These are phyloP conservation scores for Xanthoconium separans DNA, from an alignment of 1,284 basidiomycete genomes.

Conservation along the genomic window DNA sequence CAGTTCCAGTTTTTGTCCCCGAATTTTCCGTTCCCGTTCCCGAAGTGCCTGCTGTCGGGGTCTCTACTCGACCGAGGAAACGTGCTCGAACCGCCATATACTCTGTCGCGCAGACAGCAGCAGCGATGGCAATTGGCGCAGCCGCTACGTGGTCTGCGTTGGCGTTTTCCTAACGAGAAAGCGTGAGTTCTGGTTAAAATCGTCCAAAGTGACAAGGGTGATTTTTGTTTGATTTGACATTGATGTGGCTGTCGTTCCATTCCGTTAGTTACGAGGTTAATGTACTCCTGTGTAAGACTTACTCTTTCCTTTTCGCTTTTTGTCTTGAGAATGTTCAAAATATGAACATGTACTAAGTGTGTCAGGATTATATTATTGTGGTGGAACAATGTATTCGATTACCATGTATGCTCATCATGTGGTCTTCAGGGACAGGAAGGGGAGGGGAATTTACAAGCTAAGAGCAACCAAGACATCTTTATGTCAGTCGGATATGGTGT, in stretches of 20 bases:
- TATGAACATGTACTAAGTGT: slow-evolving; percentile 5
- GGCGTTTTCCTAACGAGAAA: slow-evolving; percentile 47
- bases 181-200: background rate
- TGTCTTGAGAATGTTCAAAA: slow-evolving; percentile 3
- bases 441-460: background rate
- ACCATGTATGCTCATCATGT: slow-evolving; percentile 6
- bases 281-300: background rate
- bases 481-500: slow-evolving; percentile 35
- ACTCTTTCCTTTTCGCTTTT: background rate
- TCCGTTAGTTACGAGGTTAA: background rate
- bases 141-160: slow-evolving; percentile 67
- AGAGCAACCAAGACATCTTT: accelerated
- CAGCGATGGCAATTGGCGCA: slow-evolving; percentile 60
- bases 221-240: background rate
- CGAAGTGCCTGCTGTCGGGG: background rate
- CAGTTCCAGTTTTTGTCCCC: background rate
- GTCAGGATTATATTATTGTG: slow-evolving; percentile 3
- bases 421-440: too few relatives aligned
- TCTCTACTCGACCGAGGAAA: slow-evolving; percentile 38
- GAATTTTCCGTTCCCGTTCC: background rate
- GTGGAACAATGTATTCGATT: slow-evolving; percentile 13
- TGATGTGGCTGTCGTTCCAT: background rate
- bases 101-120: slow-evolving; percentile 52
- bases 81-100: slow-evolving; percentile 43
- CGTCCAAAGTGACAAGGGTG: background rate